Base-by-base conservation (phyloP, 306 rosid species). In the Crotalaria pallida region DNA sequence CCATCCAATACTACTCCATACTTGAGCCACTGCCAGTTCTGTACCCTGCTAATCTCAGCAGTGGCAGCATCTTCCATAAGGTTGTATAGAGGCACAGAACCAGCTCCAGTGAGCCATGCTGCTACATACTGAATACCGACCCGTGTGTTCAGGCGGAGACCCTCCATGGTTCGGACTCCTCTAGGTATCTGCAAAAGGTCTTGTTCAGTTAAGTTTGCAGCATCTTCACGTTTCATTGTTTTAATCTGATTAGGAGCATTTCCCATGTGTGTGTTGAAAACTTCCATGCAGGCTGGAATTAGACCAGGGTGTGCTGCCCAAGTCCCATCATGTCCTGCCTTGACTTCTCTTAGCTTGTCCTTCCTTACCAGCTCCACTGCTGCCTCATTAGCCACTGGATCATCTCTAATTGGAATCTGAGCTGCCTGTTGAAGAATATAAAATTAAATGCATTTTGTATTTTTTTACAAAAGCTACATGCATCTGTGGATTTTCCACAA, bases 1-100 rank as follows among this genome's bases (percentile, higher is more conserved):
- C 96, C 97, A 72, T 90, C 71, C 55, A 88, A 67, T 49, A 90
- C 96, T 65, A 71, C 98, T 41, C 65, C 92, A 77, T 94, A 94
- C 69, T 85, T 90, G 43, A 94, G 72, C 98, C 98, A 90, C 69
- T 94, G 97, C 96, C 97, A 94, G 73, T 85, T 94, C 83, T 94
- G 97, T 49, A 94, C 97, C 82, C 97, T 81, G 67, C 98, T 94
- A 15, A 94, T 90, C 82, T 94, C 97, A 10, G 96, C 97, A 16
- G 98, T 94, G 10, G 98, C 98, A 2, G 98, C 97, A 76, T 94
- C 97, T 72, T 94, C 98, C 97, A 88, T 94, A 23, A 94, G 97
- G 78, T 94, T 90, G 88, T 90, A 87, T 26, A 94, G 92, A 27
- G 98, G 98, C 38, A 94, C 96, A 0, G 95, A 88, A 7, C 98